Evolutionary conservation across 306 rosid genomes (phyloP).

Genomic region (Glycine latifolia): DNA sequence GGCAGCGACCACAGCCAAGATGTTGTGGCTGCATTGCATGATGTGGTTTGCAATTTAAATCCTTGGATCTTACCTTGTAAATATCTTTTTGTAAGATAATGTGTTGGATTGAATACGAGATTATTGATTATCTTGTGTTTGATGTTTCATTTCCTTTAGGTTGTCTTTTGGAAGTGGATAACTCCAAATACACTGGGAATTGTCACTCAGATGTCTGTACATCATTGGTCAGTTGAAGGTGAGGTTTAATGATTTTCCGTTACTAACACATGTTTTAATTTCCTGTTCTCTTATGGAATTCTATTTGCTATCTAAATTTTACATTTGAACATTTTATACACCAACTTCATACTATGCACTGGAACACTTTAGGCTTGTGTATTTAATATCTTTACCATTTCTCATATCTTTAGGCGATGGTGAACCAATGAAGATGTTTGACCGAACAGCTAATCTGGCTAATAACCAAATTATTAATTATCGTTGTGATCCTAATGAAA

Average conservation of each 20-base stretch:
- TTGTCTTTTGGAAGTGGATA: slow-evolving; percentile 77
- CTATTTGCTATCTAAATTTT: neutral
- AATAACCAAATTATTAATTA: slow-evolving; percentile 73
- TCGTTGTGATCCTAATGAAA: slow-evolving; percentile 67
- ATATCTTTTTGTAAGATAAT: slow-evolving; percentile 9
- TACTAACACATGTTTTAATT: neutral
- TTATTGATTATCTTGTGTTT: neutral
- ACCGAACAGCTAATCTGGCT: slow-evolving; percentile 63
- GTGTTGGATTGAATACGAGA: slow-evolving; percentile 5
- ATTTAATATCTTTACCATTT: slow-evolving; percentile 19
- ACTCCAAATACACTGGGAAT: slow-evolving; percentile 58
- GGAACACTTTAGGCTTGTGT: slow-evolving; percentile 6
- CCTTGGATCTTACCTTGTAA: neutral
- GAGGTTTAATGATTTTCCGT: slow-evolving; percentile 21
- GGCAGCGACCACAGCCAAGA: neutral
- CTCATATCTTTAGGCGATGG: slow-evolving; percentile 52
- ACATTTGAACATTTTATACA: neutral
- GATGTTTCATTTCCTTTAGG: slow-evolving; percentile 39
- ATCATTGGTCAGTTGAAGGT: slow-evolving; percentile 74
- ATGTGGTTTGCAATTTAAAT: slow-evolving; percentile 7
- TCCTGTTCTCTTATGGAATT: slow-evolving; percentile 16
- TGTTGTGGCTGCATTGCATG: neutral
- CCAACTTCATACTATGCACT: neutral
- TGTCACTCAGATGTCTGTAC: slow-evolving; percentile 63
- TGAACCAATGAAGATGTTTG: slow-evolving; percentile 69